Evolutionary conservation across 2,329 filamentous ascomycete species (phyloP).

Genomic region (Capronia americana): DNA sequence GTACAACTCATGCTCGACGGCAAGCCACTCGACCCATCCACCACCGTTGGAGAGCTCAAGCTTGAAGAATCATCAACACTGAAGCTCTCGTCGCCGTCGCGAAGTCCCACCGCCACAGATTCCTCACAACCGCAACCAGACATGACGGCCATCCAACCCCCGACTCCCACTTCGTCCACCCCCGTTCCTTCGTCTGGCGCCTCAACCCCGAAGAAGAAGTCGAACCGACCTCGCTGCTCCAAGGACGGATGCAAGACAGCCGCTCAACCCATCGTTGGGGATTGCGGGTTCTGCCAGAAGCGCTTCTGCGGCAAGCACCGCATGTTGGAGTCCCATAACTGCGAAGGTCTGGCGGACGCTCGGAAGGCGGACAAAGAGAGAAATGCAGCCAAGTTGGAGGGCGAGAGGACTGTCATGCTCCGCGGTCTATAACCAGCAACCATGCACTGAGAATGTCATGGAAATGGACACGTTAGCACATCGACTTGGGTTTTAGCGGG

Average conservation of each 20-base stretch:
- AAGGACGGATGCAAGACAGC: conserved; percentile 88
- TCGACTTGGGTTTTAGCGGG: background rate
- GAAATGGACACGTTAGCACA: background rate
- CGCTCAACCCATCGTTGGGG: conserved; percentile 91
- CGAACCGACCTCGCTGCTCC: conserved; percentile 74
- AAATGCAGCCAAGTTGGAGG: conserved; percentile 90
- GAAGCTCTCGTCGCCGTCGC: conserved; percentile 50
- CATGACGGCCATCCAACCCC: conserved; percentile 58
- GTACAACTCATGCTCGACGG: conserved; percentile 65
- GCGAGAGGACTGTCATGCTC: conserved; percentile 91
- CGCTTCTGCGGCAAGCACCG: conserved; percentile 96
- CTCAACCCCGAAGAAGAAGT: conserved; percentile 49
- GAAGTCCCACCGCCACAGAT: conserved; percentile 34
- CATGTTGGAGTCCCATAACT: conserved; percentile 92
- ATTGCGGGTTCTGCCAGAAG: conserved; percentile 92
- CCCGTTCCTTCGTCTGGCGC: conserved; percentile 54
- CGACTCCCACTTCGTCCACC: conserved; percentile 44
- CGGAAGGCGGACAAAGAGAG: conserved; percentile 96
- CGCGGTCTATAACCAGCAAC: conserved; percentile 73
- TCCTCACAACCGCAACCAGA: conserved; percentile 51
- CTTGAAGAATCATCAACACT: conserved; percentile 36
- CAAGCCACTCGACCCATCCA: conserved; percentile 57
- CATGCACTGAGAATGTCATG: background rate
- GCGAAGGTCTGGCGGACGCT: conserved; percentile 90
- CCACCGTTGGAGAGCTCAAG: conserved; percentile 39